A percentile compares a stretch with the other conserved stretches of the same genome.
phyloP scores from a whole-genome alignment of 1,284 basidiomycete genomes.

The Boletus hoseneyae region DNA sequence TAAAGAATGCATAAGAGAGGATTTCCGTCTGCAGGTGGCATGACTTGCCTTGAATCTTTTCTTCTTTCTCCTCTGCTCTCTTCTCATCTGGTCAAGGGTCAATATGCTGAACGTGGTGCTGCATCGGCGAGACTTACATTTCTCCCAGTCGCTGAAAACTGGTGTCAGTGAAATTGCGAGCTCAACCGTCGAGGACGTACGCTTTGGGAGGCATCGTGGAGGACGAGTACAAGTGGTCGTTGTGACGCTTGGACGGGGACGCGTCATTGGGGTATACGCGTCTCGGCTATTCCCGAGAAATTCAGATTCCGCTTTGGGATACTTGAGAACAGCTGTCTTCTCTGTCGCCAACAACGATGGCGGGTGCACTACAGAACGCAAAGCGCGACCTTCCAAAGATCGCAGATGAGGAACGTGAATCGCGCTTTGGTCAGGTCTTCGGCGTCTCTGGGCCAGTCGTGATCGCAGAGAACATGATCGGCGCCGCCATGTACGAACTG shows the following conservation, averaged over 20 bases:
- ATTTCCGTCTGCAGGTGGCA: neutral
- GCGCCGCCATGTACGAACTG: constrained; percentile 96
- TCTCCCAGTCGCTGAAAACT: constrained; percentile 85
- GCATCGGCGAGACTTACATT: constrained; percentile 57
- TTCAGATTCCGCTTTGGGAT: constrained; percentile 34
- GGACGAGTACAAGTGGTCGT: constrained; percentile 10
- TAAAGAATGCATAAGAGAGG: constrained; percentile 30
- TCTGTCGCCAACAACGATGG: constrained; percentile 50
- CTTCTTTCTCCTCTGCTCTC: constrained; percentile 79
- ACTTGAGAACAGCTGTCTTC: neutral
- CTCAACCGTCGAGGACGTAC: constrained; percentile 38
- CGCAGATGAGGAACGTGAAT: constrained; percentile 86
- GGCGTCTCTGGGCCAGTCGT: constrained; percentile 97
- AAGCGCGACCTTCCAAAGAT: constrained; percentile 84
- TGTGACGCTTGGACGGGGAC: constrained; percentile 25
- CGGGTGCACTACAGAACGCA: constrained; percentile 89
- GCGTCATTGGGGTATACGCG: constrained; percentile 32
- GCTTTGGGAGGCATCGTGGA: constrained; percentile 80
- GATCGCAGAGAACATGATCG: constrained; percentile 94
- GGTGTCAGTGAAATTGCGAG: constrained; percentile 11
- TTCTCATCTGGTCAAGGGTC: constrained; percentile 61
- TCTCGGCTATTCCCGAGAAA: constrained; percentile 27
- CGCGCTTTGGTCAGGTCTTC: constrained; percentile 86
- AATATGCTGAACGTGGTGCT: constrained; percentile 2
- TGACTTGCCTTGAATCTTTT: constrained; percentile 84